Evolutionary conservation across 2,329 filamentous ascomycete species (phyloP).

Genomic region (Thielaviopsis punctulata): DNA sequence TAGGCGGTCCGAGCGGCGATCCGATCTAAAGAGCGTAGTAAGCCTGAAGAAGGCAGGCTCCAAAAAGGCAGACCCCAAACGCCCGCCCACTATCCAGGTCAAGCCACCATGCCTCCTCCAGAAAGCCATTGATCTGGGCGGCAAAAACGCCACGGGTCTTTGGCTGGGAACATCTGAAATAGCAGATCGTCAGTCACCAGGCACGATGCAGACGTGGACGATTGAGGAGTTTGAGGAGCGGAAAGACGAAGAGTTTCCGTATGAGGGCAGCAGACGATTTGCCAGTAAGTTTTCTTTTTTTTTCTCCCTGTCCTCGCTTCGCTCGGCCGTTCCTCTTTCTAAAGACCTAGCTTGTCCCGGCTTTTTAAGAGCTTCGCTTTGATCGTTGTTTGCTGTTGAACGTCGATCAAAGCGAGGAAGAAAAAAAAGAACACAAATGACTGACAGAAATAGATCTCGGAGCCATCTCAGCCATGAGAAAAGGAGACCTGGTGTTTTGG

Average conservation of each 20-base stretch:
- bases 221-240: conserved; percentile 5
- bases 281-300: neutral
- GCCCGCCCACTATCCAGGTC: neutral
- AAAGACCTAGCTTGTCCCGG: too few species aligned
- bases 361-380: too few species aligned
- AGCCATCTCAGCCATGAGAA: conserved; percentile 5
- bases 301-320: neutral
- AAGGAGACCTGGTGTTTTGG: conserved; percentile 10
- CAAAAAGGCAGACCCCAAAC: too few species aligned
- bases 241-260: neutral
- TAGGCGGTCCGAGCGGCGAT: neutral
- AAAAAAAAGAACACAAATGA: too few species aligned
- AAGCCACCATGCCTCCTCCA: neutral
- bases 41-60: too few species aligned
- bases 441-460: conserved; percentile 5
- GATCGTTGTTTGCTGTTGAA: neutral
- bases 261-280: neutral
- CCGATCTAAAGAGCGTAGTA: too few species aligned
- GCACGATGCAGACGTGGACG: conserved; percentile 1
- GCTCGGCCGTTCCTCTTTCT: neutral
- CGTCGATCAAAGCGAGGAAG: neutral
- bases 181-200: neutral
- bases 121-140: neutral
- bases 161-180: conserved; percentile 7
- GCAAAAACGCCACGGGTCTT: conserved; percentile 2